phyloP scores from a whole-genome alignment of 2,329 filamentous ascomycete species.

The Tolypocladium cylindrosporum region DNA sequence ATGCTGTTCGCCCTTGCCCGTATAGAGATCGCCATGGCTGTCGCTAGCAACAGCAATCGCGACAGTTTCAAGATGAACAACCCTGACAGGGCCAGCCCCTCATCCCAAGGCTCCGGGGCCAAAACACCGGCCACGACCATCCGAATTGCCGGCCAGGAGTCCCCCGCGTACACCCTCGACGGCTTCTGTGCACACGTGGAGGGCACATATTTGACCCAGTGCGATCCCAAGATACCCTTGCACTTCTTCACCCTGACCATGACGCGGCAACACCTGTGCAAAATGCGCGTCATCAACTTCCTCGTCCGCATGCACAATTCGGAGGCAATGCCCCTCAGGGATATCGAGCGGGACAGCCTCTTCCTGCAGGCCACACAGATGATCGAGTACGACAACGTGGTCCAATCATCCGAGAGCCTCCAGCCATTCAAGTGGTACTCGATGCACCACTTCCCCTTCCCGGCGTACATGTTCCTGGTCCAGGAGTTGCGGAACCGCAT shows the following conservation, averaged over 20 bases:
- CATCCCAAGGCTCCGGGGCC: conserved; percentile 11
- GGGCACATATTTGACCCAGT: conserved; percentile 42
- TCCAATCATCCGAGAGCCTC: conserved; percentile 40
- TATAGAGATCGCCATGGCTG: conserved; percentile 46
- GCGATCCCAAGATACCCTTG: conserved; percentile 47
- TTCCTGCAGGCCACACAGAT: conserved; percentile 46
- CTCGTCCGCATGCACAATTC: conserved; percentile 37
- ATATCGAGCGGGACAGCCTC: conserved; percentile 39
- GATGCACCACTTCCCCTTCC: conserved; percentile 48
- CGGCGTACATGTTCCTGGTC: conserved; percentile 50
- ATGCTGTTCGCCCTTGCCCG: conserved; percentile 50
- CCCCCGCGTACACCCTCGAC: conserved; percentile 39
- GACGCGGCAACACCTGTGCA: conserved; percentile 44
- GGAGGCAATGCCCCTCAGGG: conserved; percentile 27
- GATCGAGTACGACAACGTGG: conserved; percentile 48
- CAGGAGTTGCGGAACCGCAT: conserved; percentile 43
- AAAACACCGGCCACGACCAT: conserved; percentile 22
- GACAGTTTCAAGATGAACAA: conserved; percentile 19
- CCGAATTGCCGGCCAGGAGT: conserved; percentile 38
- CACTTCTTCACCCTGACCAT: conserved; percentile 50
- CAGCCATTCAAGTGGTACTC: conserved; percentile 49
- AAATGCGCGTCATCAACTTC: conserved; percentile 45
- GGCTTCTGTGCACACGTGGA: conserved; percentile 46
- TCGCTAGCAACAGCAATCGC: conserved; percentile 34
- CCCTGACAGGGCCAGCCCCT: conserved; percentile 14